Conservation (phyloP, 148 eudicot genomes). For the Tetragonia tetragonoides region DNA sequence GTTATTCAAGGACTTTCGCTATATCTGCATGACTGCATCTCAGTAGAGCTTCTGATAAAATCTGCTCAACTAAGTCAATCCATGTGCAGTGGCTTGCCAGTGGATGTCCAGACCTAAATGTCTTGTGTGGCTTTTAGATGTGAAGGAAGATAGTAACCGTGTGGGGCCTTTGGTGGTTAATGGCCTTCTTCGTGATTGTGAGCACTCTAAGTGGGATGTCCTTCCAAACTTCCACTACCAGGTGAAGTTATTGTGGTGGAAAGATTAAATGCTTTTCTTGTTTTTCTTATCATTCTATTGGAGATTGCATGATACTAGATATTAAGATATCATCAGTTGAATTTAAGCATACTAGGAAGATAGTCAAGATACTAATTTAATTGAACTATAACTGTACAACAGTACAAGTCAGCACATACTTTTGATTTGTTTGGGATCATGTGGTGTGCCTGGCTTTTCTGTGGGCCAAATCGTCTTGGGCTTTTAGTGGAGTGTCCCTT, state of each 20-base stretch:
- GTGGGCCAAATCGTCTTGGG: too few species aligned
- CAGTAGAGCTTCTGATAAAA: neutral
- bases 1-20: neutral
- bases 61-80: neutral
- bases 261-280: neutral
- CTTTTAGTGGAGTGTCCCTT: too few species aligned
- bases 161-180: conserved; percentile 68
- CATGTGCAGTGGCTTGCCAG: conserved; percentile 45
- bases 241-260: conserved; percentile 31
- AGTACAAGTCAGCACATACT: too few species aligned
- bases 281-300: neutral
- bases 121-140: conserved; percentile 43
- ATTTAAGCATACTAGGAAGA: neutral
- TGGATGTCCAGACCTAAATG: conserved; percentile 61
- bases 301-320: neutral
- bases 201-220: conserved; percentile 37
- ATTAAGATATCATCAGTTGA: neutral
- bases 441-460: too few species aligned
- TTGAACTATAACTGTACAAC: neutral
- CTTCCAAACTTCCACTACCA: conserved; percentile 58
- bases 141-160: conserved; percentile 57
- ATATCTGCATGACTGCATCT: conserved; percentile 13
- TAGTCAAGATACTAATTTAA: neutral
- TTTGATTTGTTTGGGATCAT: too few species aligned
- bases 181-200: conserved; percentile 54